These are phyloP conservation scores for Penicillium sp. DNA, from an alignment of 2,329 filamentous ascomycete genomes.

Conservation along the genomic window DNA sequence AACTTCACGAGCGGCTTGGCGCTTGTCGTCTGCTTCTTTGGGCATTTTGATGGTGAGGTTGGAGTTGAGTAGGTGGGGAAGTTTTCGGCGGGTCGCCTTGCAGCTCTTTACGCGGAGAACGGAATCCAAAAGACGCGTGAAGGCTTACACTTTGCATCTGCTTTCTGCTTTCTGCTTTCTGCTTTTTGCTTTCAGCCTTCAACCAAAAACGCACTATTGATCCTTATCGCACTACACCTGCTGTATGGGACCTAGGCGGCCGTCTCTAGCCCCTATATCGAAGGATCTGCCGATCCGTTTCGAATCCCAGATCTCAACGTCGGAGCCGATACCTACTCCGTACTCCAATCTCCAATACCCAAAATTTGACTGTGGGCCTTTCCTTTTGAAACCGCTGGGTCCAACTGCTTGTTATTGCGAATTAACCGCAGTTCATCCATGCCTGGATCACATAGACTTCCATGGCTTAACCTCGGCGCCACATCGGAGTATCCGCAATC, in stretches of 20 bases:
- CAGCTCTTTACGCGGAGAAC: no score
- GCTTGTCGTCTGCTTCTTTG: constrained; percentile 44
- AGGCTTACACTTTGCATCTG: not conserved
- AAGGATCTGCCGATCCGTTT: not conserved
- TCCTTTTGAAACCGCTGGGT: not conserved
- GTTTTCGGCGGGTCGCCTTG: not conserved
- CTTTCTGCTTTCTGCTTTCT: not conserved
- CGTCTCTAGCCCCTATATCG: not conserved
- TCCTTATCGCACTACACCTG: no score
- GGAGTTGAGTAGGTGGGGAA: not conserved
- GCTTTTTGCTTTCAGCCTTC: no score
- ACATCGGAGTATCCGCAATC: not conserved
- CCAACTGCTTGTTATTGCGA: not conserved
- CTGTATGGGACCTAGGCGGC: no score
- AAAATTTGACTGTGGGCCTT: not conserved
- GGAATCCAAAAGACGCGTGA: no score
- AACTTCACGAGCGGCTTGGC: constrained; percentile 52
- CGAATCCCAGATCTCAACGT: not conserved
- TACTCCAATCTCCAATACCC: not conserved
- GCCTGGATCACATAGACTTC: not conserved
- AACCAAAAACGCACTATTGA: no score
- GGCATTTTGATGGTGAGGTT: constrained; percentile 35
- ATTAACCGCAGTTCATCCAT: not conserved
- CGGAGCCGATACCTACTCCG: not conserved
- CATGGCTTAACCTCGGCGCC: not conserved